Base-by-base conservation (phyloP, 495 filamentous ascomycete species). In the Aspergillus avenaceus region DNA sequence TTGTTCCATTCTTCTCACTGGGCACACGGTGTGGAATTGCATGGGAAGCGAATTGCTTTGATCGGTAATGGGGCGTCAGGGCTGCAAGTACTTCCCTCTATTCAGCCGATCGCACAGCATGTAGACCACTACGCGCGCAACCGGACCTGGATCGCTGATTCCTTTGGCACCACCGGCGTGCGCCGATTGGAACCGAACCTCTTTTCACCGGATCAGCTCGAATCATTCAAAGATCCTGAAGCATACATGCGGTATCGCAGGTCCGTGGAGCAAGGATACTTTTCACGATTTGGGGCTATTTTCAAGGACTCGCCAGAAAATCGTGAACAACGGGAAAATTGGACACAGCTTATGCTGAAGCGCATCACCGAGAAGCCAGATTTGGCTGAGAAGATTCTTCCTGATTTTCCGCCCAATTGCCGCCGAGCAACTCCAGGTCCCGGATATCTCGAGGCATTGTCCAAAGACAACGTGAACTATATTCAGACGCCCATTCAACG, bases 391-490 rank as follows among this genome's bases (percentile, higher is more conserved):
- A 67, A 73, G 26, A 73, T 85, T 38, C 69, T 82, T 26, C 85
- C 86, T 0, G 78, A 84, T 49, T 90, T 85, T 59, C 73, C 76
- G 0, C 82, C 83, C 4, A 78, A 82, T 59, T 90, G 85, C 56
- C 78, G 85, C 40, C 82, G 86, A 12, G 71, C 87, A 0, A 90
- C 86, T 0, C 85, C 85, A 0, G 86, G 85, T 0, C 82, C 82
- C 6, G 84, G 83, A 0, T 90, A 89, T 59, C 77, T 90, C 14
- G 85, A 89, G 54, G 79, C 85, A 12, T 64, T 90, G 38, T 66
- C 75, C 2, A 73, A 84, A 60, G 71, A 77, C 16, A 87, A 90
- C 49, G 82, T 84, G 23, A 66, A 71, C 45, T 82, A 82, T 51
- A 79, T 86, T 57, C 69, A 68, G 38, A 73, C 71, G 0, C 70